A percentile compares a stretch with the other conserved stretches of the same genome.
Conservation (phyloP, 495 filamentous ascomycete species). For the Polyplosphaeria fusca region DNA sequence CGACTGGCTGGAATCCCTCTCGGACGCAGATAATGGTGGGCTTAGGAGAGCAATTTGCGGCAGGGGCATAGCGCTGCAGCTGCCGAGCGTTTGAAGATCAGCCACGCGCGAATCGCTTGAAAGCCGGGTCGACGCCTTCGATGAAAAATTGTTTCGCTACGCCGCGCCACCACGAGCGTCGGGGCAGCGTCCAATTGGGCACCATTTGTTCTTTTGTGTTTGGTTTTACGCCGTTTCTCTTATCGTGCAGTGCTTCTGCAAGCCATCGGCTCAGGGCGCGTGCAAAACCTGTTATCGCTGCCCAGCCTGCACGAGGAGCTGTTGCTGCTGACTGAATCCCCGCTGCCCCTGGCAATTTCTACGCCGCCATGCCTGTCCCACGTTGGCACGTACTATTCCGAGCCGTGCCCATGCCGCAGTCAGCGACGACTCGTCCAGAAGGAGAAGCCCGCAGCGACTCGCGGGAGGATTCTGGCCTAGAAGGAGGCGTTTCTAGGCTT, state of each 20-base stretch:
- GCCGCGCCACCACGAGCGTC: not conserved
- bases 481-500: too few relatives aligned
- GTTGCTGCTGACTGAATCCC: too few relatives aligned
- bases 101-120: constrained; percentile 24
- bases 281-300: not conserved
- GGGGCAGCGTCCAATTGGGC: not conserved
- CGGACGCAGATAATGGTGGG: not conserved
- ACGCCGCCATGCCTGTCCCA: too few relatives aligned
- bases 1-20: not conserved
- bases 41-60: constrained; percentile 7
- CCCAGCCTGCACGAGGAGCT: too few relatives aligned
- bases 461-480: too few relatives aligned
- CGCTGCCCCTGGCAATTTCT: too few relatives aligned
- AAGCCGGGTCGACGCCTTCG: not conserved
- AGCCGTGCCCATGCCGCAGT: too few relatives aligned
- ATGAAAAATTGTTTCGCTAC: constrained; percentile 6
- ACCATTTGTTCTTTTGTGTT: constrained; percentile 5
- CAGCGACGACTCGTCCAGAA: too few relatives aligned
- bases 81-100: constrained; percentile 29
- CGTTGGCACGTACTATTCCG: too few relatives aligned
- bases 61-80: not conserved
- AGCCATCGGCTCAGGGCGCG: not conserved
- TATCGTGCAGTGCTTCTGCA: not conserved
- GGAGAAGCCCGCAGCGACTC: too few relatives aligned
- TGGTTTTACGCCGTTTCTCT: constrained; percentile 10